These are phyloP conservation scores for Cladosporium sp. DNA, from an alignment of 2,329 filamentous ascomycete genomes.

Conservation along the genomic window DNA sequence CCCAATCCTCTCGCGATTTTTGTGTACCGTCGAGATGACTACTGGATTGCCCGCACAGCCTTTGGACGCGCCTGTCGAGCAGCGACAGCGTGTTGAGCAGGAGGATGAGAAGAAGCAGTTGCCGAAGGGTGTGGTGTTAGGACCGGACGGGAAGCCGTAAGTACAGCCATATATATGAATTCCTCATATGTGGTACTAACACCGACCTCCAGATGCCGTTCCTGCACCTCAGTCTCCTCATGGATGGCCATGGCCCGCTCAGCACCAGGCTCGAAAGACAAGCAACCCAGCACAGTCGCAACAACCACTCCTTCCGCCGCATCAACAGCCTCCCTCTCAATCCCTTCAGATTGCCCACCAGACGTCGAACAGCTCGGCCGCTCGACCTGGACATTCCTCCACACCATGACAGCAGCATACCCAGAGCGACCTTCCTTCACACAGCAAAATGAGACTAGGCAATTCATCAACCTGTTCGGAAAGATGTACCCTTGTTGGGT, in stretches of 20 bases:
- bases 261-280: constrained; percentile 32
- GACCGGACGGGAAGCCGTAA: constrained; percentile 81
- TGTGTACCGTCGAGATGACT: constrained; percentile 33
- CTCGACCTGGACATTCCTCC: constrained; percentile 87
- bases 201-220: constrained; percentile 56
- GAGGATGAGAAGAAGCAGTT: constrained; percentile 47
- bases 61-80: constrained; percentile 28
- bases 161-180: constrained; percentile 28
- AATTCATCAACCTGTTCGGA: constrained; percentile 77
- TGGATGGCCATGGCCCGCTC: constrained; percentile 58
- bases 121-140: constrained; percentile 69
- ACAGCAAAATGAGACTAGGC: constrained; percentile 71
- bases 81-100: constrained; percentile 19
- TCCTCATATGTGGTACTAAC: neutral
- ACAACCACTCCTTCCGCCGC: constrained; percentile 34
- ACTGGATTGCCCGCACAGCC: constrained; percentile 37
- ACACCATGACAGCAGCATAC: constrained; percentile 85
- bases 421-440: constrained; percentile 62
- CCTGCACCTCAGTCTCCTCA: constrained; percentile 59
- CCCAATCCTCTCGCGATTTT: constrained; percentile 37
- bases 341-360: constrained; percentile 71
- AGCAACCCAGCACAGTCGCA: constrained; percentile 23
- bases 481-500: constrained; percentile 93
- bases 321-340: constrained; percentile 25
- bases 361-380: constrained; percentile 86